Evolutionary conservation across 2,329 filamentous ascomycete species (phyloP).

Genomic region (Cordyceps javanica): DNA sequence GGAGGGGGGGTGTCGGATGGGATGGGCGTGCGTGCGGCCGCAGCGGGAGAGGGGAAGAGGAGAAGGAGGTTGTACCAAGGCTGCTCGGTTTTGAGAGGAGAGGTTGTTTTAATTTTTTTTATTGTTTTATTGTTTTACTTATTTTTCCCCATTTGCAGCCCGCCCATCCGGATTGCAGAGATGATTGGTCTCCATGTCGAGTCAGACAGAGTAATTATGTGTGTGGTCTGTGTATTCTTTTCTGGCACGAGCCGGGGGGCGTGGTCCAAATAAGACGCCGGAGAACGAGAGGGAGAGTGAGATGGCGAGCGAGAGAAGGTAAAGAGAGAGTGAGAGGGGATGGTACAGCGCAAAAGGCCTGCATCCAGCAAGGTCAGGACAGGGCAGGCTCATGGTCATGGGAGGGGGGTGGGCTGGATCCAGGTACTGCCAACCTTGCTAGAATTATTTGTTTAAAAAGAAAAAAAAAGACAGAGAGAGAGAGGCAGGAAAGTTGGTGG

Average conservation of each 20-base stretch:
- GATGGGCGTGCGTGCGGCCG: not conserved
- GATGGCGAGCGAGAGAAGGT: too few species aligned
- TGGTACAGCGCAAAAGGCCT: too few species aligned
- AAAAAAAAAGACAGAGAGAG: too few species aligned
- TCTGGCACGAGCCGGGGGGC: not conserved
- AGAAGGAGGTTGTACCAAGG: not conserved
- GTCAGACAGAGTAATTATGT: not conserved
- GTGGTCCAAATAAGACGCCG: not conserved
- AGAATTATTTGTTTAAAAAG: too few species aligned
- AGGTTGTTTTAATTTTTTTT: not conserved
- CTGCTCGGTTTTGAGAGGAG: too few species aligned
- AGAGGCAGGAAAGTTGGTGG: too few species aligned
- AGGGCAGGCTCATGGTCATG: too few species aligned
- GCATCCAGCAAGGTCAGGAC: too few species aligned
- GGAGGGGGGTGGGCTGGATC: too few species aligned
- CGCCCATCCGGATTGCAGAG: conserved; percentile 3
- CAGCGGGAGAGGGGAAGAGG: not conserved
- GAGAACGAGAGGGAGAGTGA: too few species aligned
- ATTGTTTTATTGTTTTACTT: not conserved
- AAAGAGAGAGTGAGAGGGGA: too few species aligned
- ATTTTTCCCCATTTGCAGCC: not conserved
- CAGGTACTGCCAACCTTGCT: too few species aligned
- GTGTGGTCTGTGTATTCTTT: not conserved
- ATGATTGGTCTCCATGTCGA: conserved; percentile 6
- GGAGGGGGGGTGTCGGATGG: not conserved